Evolutionary conservation across 805 yeast species (phyloP), one percentile per base, ranked within the genome.

Genomic region (Candida easanensis): DNA sequence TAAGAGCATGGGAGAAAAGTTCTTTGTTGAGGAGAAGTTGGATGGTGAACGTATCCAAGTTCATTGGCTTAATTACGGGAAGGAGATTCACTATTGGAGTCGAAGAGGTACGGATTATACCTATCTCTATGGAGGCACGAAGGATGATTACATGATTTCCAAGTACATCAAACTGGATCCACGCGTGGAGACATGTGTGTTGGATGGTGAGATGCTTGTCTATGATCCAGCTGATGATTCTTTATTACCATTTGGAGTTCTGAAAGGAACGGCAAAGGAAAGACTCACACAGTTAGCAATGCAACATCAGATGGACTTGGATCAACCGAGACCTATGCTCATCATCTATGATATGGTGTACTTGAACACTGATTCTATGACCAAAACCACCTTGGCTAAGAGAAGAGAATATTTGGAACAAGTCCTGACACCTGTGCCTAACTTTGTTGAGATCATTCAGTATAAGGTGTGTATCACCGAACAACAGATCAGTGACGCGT

Each of bases 131-230:
- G 96, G 96, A 1, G 65, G 63, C 13, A 68, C 71, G 36, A 58
- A 58, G 17, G 63, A 67, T 19, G 58, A 61, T 5, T 88, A 87
- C 0, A 68, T 82, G 3, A 65, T 85, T 10, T 73, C 88, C 0
- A 74, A 71, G 34, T 69, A 76, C 51, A 55, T 85, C 28, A 50
- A 58, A 1, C 57, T 70, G 5, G 66, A 72, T 3, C 38, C 49
- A 3, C 14, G 15, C 4, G 34, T 36, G 20, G 56, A 56, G 33
- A 66, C 62, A 17, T 63, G 66, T 42, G 66, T 69, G 0, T 56
- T 91, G 4, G 99, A 91, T 64, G 97, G 98, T 0, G 99, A 91
- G 62, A 87, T 91, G 91, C 81, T 91, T 2, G 88, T 95, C 0
- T 89, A 79, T 74, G 96, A 90, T 62, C 77, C 78, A 41, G 68